Evolutionary conservation across 2,329 filamentous ascomycete genomes (phyloP), one percentile per base, ranked within the genome.

Genomic region (Cladophialophora bantiana): DNA sequence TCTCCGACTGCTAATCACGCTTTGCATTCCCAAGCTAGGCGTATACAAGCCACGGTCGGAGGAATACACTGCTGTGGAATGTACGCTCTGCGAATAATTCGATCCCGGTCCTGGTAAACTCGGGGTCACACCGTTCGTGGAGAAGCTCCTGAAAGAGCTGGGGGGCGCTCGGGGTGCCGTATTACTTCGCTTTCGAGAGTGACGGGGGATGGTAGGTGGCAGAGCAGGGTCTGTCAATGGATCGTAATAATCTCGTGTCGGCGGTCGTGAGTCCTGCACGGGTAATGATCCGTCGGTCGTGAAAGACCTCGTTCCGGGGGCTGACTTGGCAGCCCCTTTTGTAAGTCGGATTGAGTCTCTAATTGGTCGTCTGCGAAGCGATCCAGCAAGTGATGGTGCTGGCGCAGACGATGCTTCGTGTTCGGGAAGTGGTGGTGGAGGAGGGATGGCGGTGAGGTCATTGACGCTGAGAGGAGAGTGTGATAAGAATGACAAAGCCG

Each of bases 401-500:
- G 64, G 62, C 12, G 59, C 60, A 36, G 59, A 54, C 36, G 61
- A 18, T 12, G 35, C 59, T n/a, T 69, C 67, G 48, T 67, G 63
- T 53, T 71, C 75, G 81, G 84, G 57, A 6, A 85, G 83, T 26
- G 84, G 80, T 4, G 85, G 83, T 6, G 86, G 84, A 7, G 83
- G 76, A n/a, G 85, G 86, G 20, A 85, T 78, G 13, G 86, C 77
- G 3, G 89, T 82, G 15, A 93, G 87, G 60, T 95, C 92, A 1
- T 92, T 91, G 4, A 94, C 85, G 0, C 90, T 89, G 74, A 94
- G 90, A 15, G 90, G 88, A 0, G 94, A 96, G 76, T 97, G 93
- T 12, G 94, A 94, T 36, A 99, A 84, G 86, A 98, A 99, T 0
- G 94, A 97, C 20, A 99, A 83, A 0, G 95, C 93, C 20, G 93